Evolutionary conservation across 129 eudicot species (phyloP).

Genomic region (Sambucus nigra): DNA sequence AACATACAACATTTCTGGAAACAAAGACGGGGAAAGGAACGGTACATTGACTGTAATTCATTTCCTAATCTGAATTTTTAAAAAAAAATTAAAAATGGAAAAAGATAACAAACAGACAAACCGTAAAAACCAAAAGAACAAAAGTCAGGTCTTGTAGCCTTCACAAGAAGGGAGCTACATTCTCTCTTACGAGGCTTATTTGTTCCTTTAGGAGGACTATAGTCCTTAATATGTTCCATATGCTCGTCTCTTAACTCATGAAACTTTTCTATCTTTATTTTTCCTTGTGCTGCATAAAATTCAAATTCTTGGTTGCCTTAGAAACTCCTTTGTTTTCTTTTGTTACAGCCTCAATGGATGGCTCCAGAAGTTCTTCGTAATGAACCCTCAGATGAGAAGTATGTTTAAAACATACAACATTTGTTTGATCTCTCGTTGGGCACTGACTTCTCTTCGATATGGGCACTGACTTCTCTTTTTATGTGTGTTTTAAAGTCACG

Average conservation of each 20-base stretch:
- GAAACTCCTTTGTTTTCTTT: constrained; percentile 1
- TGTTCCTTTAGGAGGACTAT: too few relatives aligned
- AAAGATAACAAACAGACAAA: too few relatives aligned
- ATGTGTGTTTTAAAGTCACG: neutral
- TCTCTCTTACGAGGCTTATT: too few relatives aligned
- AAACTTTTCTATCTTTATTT: too few relatives aligned
- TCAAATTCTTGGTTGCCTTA: neutral
- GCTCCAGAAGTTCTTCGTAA: constrained; percentile 98
- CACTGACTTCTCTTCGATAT: neutral
- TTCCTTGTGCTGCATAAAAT: neutral
- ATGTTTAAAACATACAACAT: constrained; percentile 13
- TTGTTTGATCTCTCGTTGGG: too few relatives aligned
- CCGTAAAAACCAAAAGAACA: too few relatives aligned
- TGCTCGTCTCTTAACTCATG: too few relatives aligned
- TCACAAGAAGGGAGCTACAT: too few relatives aligned
- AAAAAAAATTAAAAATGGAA: too few relatives aligned
- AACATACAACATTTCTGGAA: constrained; percentile 71
- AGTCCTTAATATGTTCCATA: too few relatives aligned
- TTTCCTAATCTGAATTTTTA: too few relatives aligned
- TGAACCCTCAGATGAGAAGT: constrained; percentile 96
- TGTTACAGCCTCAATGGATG: constrained; percentile 97
- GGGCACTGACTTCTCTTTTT: neutral
- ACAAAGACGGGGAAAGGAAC: constrained; percentile 97
- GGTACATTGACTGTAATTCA: constrained; percentile 26
- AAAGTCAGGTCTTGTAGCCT: too few relatives aligned